Evolutionary conservation across 345 rosid species (phyloP), one percentile per base, ranked within the genome.

Genomic region (Psidium guajava): DNA sequence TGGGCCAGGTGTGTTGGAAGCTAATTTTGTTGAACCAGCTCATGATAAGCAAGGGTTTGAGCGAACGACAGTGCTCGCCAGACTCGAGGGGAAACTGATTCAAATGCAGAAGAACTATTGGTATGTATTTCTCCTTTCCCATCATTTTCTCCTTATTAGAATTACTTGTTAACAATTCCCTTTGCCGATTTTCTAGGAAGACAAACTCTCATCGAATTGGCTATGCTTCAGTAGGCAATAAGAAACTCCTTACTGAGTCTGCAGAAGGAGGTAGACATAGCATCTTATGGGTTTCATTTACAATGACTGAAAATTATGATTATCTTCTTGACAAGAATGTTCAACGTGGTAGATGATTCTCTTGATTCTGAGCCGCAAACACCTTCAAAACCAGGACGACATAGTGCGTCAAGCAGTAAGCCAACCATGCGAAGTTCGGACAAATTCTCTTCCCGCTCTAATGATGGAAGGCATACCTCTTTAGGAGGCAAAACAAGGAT

Each of bases 21-120:
- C 99, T 86, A 93, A 96, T 91, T 96, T 96, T 89, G 94, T 96
- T 49, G 98, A 96, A 89, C 99, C 99, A 85, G 98, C 99, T 86
- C 98, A 96, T 90, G 98, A 96, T 90, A 96, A 96, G 92, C 99
- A 96, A 89, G 98, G 98, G 32, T 95, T 96, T 90, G 98, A 95
- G 90, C 95, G 97, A 64, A 96, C 99, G 42, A 94, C 94, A 44
- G 98, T 95, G 88, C 95, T 96, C 88, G 91, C 98, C 57, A 94
- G 96, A 89, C 96, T 96, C 36, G 98, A 95, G 91, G 77, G 91
- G 58, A 91, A 94, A 57, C 92, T 96, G 82, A 56, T 92, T 85
- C 96, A 96, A 83, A 94, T 95, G 96, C 98, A 96, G 88, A 96
- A 96, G 88, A 85, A 27, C 83, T 96, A 94, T 89, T 96, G 99